Evolutionary conservation across 2,329 filamentous ascomycete species (phyloP).

Genomic region (Macrophomina phaseolina): DNA sequence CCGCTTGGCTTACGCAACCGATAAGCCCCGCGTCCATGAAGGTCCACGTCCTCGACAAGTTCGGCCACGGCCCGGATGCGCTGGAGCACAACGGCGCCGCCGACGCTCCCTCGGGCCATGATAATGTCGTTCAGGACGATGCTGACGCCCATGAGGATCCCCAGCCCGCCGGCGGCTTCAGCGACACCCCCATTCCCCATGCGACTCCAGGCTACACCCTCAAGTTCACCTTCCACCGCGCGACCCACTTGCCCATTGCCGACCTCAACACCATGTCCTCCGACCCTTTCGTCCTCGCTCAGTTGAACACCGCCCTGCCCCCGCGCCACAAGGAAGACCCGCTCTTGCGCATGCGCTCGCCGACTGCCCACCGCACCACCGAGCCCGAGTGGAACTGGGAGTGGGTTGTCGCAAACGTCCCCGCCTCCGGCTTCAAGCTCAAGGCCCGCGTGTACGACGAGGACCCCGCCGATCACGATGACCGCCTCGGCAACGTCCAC

Average conservation of each 20-base stretch:
- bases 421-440: constrained; percentile 77
- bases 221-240: constrained; percentile 82
- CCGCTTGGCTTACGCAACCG: not conserved
- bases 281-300: constrained; percentile 81
- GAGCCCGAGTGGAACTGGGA: constrained; percentile 82
- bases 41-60: not conserved
- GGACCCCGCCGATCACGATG: constrained; percentile 83
- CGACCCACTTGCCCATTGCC: constrained; percentile 79
- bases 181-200: constrained; percentile 76
- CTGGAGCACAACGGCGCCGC: constrained; percentile 6
- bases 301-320: constrained; percentile 72
- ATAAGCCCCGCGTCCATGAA: constrained; percentile 11
- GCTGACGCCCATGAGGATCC: constrained; percentile 49
- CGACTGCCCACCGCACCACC: constrained; percentile 72
- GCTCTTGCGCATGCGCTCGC: constrained; percentile 73
- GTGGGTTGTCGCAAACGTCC: constrained; percentile 89
- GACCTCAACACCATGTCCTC: constrained; percentile 79
- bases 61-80: constrained; percentile 1
- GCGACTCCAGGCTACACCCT: constrained; percentile 81
- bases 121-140: not conserved
- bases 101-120: constrained; percentile 12
- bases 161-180: constrained; percentile 76
- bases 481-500: constrained; percentile 85
- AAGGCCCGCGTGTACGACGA: constrained; percentile 92
- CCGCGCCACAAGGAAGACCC: constrained; percentile 87